A percentile compares a stretch with the other conserved stretches of the same genome.
phyloP scores from a whole-genome alignment of 192 early-diverging fungal genomes.

The Coemansia sp. region DNA sequence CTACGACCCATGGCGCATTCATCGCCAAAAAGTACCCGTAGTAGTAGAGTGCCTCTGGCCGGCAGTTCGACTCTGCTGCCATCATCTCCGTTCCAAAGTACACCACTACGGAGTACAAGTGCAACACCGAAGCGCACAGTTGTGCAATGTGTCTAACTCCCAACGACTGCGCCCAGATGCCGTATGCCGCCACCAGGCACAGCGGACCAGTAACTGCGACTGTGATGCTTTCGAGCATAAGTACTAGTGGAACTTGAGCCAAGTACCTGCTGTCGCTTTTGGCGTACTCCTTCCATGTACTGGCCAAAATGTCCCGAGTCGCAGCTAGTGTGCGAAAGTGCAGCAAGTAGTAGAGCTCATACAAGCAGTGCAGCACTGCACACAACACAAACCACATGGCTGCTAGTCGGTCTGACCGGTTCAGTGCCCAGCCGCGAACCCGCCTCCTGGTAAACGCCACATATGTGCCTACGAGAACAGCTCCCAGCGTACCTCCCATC shows the following conservation, averaged over 20 bases:
- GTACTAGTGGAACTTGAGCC: slow-evolving; percentile 58
- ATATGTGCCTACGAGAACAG: slow-evolving; percentile 12
- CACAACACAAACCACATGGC: slow-evolving; percentile 69
- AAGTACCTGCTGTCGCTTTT: slow-evolving; percentile 72
- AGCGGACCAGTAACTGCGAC: slow-evolving; percentile 48
- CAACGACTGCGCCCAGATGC: slow-evolving; percentile 31
- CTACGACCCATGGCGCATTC: slow-evolving; percentile 69
- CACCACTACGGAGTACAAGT: slow-evolving; percentile 67
- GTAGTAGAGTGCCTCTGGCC: slow-evolving; percentile 64
- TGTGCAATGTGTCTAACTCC: slow-evolving; percentile 56
- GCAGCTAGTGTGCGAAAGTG: slow-evolving; percentile 55
- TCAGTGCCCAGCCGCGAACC: slow-evolving; percentile 4
- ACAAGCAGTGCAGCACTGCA: slow-evolving; percentile 62
- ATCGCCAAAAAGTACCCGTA: slow-evolving; percentile 67
- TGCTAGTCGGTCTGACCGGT: slow-evolving; percentile 38
- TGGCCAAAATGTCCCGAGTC: slow-evolving; percentile 49
- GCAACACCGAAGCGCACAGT: slow-evolving; percentile 61
- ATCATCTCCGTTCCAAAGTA: slow-evolving; percentile 66
- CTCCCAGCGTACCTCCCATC: slow-evolving; percentile 22
- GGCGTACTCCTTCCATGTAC: slow-evolving; percentile 79
- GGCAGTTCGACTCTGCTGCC: slow-evolving; percentile 58
- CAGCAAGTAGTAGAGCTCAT: slow-evolving; percentile 70
- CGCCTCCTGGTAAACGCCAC: not conserved
- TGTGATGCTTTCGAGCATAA: slow-evolving; percentile 66
- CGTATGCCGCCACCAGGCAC: slow-evolving; percentile 32